Evolutionary conservation across 441 rosid species (phyloP), one percentile per base, ranked within the genome.

Genomic region (Jatropha podagrica): DNA sequence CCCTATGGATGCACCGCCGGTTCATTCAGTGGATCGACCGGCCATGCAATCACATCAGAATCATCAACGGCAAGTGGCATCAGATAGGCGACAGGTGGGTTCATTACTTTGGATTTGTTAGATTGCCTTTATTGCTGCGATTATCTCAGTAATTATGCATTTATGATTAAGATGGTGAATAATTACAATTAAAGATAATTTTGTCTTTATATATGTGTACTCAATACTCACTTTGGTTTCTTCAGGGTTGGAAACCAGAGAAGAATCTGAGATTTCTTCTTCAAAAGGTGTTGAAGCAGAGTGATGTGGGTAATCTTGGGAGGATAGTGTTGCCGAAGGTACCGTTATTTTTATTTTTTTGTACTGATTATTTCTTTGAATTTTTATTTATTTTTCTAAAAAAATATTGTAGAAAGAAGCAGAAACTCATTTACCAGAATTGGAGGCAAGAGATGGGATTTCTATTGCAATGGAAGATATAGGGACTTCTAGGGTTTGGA

Each of bases 321-420:
- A 89, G 99, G 75, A 96, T 96, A 52, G 98, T 96, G 78, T 77
- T 96, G 54, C 99, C 99, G 68, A 96, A 95, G 86, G 99, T 92
- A 79, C 64, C 9, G 14, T 66, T 12, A 38, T 18, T 55, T 64
- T 18, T 11, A 13, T 56, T 37, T 4, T 40, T n/a, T 72, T 42
- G 26, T 58, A 26, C 40, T 71, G 52, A 26, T 27, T 23, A 59
- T 60, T 46, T 61, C 9, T 32, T 12, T 61, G 1, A 61, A 27
- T 61, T 61, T 4, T 32, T 61, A 12, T 20, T 38, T 37, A n/a
- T 38, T 26, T 1, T 27, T 65, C 5, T 59, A 9, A 9, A 40
- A 13, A 37, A 7, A 5, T 52, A 3, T 37, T 46, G 44, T 83
- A 95, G 98, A 95, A 95, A 82, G 99, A 95, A 77, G 99, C 99